Conservation (phyloP, 1,284 basidiomycete genomes). For the Cystobasidium sp. region DNA sequence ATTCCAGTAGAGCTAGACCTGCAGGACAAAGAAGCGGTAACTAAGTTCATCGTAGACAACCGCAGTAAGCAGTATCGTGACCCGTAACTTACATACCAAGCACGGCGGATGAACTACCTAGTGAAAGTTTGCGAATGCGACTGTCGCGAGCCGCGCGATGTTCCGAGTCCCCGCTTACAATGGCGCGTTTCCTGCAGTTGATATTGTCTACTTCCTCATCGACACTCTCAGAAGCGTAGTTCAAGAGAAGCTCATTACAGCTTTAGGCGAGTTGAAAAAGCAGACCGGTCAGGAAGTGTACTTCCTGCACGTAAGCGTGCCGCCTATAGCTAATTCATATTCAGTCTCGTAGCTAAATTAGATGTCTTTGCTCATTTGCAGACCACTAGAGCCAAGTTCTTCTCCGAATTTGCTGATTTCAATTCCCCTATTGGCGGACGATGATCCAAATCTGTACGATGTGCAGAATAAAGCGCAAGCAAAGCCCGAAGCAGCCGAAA, state of each 20-base stretch:
- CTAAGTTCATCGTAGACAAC: neutral
- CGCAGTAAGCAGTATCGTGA: neutral
- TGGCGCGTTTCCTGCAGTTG: neutral
- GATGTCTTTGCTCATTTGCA: neutral
- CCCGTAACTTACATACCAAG: neutral
- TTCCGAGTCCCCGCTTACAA: neutral
- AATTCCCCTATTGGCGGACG: neutral
- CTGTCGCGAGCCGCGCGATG: no score
- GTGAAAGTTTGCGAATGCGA: no score
- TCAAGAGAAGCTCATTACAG: neutral
- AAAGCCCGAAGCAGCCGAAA: neutral
- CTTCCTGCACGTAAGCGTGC: neutral
- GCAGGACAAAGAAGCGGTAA: neutral
- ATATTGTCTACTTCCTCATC: constrained; percentile 1
- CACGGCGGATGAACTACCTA: no score
- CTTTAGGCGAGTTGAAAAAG: neutral
- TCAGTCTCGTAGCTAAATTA: neutral
- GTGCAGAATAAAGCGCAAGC: neutral
- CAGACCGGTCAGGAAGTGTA: constrained; percentile 1
- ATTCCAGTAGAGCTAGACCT: neutral
- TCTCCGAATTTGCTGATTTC: neutral
- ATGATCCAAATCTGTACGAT: neutral
- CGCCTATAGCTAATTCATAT: neutral
- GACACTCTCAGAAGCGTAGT: neutral
- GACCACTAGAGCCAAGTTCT: neutral